Base-by-base conservation (phyloP, 2,329 filamentous ascomycete genomes). In the Zymoseptoria crescenta region DNA sequence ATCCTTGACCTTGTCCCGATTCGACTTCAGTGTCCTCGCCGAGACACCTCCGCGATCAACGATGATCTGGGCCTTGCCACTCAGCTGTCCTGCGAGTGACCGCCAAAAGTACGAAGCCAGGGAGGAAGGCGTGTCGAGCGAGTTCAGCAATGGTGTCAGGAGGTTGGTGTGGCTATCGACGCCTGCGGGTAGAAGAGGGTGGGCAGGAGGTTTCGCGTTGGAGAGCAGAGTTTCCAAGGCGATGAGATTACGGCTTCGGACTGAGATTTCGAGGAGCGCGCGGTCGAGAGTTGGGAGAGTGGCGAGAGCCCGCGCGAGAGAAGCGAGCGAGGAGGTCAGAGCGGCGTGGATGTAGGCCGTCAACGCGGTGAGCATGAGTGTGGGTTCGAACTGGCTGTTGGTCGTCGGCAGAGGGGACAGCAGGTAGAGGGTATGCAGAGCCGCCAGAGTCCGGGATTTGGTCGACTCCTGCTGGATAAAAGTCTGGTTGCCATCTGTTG, bases 71-170 rank as follows among this genome's bases (percentile, higher is more conserved):
- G 96, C 91, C 21, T 89, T 83, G 0, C 85, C 79, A 3, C 87
- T 84, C 60, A 97, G 79, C 58, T 85, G 87, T 0, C 88, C 85
- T 0, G 94, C 94, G 68, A 97, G 82, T 8, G 88, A 89, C 56
- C 94, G 83, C 91, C 94, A 99, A 76, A 96, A 99, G 73, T 93
- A 96, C 0, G 89, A 93, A 1, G 91, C 85, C 16, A 99, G 78
- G 1, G 89, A 94, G 0, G 89, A 85, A 16, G 21, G 21, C 2
- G 19, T 8, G 74, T 97, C 94, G 7, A 99, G 82, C 9, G 83
- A 77, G 8, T 96, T 81, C 5, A 73, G 65, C 0, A 96, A 77
- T 0, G 87, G 87, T 21, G 87, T 83, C 0, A 96, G 80, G 49
- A 96, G 81, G 59, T 83, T 83, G 53, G 68, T 58, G 28, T 68